Conservation (phyloP, 805 yeast species). For the Hagleromyces aurorensis region DNA sequence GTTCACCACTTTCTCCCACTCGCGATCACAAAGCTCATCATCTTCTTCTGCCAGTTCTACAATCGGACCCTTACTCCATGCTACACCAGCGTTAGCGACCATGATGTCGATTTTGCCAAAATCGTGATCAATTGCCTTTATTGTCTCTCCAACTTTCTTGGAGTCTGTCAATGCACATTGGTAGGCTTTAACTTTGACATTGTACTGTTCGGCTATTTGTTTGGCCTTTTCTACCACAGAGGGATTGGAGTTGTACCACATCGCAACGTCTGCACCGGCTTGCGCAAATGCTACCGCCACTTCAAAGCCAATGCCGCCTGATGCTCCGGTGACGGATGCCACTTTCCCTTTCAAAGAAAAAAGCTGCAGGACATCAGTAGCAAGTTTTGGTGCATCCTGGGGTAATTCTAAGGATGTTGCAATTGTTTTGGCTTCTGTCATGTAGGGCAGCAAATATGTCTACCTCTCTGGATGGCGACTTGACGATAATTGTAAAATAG, state of each 20-base stretch:
- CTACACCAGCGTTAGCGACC: conserved; percentile 82
- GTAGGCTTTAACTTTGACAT: conserved; percentile 52
- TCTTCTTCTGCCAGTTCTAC: conserved; percentile 36
- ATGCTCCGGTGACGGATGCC: conserved; percentile 80
- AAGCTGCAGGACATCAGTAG: conserved; percentile 51
- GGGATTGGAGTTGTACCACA: conserved; percentile 57
- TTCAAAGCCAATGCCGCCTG: conserved; percentile 75
- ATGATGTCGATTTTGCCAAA: conserved; percentile 77
- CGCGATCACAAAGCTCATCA: conserved; percentile 39
- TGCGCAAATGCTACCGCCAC: conserved; percentile 79
- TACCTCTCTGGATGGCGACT: too few species aligned
- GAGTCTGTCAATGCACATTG: conserved; percentile 26
- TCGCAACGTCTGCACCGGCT: conserved; percentile 79
- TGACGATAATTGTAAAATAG: too few species aligned
- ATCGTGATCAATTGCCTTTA: conserved; percentile 43
- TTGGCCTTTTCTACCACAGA: conserved; percentile 28
- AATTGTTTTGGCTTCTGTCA: conserved; percentile 12
- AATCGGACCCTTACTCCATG: conserved; percentile 65
- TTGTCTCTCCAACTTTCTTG: conserved; percentile 19
- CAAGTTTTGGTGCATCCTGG: conserved; percentile 42
- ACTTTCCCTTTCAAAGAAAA: conserved; percentile 77
- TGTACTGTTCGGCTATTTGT: conserved; percentile 41
- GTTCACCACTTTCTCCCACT: conserved; percentile 66
- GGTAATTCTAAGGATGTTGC: conserved; percentile 33
- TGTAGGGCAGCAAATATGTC: conserved; percentile 1